Evolutionary conservation across 805 yeast species (phyloP).

Genomic region (Priceomyces haplophilus): DNA sequence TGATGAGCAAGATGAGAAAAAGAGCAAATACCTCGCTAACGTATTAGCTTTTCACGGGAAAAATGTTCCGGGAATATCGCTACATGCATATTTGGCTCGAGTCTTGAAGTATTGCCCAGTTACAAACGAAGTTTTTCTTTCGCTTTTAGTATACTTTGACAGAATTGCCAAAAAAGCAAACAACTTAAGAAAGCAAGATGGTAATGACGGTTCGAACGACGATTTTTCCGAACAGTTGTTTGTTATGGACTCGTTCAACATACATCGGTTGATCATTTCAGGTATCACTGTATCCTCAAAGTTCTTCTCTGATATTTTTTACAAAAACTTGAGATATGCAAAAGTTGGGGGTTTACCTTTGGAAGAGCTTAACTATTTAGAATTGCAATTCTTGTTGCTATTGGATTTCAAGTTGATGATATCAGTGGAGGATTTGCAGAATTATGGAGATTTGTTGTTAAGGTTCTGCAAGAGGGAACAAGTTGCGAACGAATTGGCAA

Average conservation of each 20-base stretch:
- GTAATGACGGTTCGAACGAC: constrained; percentile 12
- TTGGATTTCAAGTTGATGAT: constrained; percentile 86
- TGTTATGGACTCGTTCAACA: constrained; percentile 94
- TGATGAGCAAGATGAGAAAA: constrained; percentile 41
- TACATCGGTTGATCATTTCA: constrained; percentile 88
- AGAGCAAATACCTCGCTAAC: constrained; percentile 56
- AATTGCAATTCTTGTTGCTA: constrained; percentile 79
- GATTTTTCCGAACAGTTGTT: constrained; percentile 54
- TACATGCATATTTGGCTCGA: constrained; percentile 84
- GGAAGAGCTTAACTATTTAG: constrained; percentile 89
- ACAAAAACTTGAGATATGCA: constrained; percentile 91
- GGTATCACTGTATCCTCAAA: constrained; percentile 95
- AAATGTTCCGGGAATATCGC: constrained; percentile 91
- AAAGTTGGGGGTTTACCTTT: constrained; percentile 93
- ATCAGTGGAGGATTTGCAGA: constrained; percentile 83
- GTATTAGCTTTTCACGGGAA: constrained; percentile 93
- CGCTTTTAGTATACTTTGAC: constrained; percentile 90
- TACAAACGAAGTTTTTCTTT: constrained; percentile 93
- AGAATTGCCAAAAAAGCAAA: constrained; percentile 85
- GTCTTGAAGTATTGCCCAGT: constrained; percentile 96
- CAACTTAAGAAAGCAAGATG: constrained; percentile 30
- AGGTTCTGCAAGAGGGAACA: constrained; percentile 82
- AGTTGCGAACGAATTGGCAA: constrained; percentile 37
- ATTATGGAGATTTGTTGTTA: constrained; percentile 81
- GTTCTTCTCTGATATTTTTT: constrained; percentile 90